Conservation (phyloP, 768 basidiomycete genomes). For the Boletellus ananas region DNA sequence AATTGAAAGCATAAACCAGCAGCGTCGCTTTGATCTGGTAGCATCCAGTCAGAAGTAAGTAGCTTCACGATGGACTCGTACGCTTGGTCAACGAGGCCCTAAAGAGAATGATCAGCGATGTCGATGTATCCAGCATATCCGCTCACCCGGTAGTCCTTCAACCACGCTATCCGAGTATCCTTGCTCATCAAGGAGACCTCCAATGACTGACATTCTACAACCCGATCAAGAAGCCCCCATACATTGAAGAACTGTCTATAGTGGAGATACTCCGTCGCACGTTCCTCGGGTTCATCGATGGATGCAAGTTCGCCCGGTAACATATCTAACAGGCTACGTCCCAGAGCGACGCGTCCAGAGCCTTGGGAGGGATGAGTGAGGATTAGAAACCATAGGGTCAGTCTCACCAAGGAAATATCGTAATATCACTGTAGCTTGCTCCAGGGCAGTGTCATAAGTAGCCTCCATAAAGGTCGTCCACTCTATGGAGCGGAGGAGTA, state of each 20-base stretch:
- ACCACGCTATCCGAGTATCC: conserved; percentile 57
- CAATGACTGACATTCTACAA: conserved; percentile 56
- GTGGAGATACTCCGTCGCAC: conserved; percentile 71
- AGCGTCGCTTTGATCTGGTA: conserved; percentile 46
- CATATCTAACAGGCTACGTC: conserved; percentile 53
- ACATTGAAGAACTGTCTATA: conserved; percentile 77
- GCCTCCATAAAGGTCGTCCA: conserved; percentile 81
- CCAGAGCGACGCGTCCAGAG: conserved; percentile 69
- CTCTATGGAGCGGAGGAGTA: conserved; percentile 84
- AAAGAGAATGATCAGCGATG: not conserved
- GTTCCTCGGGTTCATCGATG: conserved; percentile 66
- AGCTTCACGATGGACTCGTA: conserved; percentile 64
- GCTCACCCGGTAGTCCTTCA: conserved; percentile 58
- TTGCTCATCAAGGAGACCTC: conserved; percentile 55
- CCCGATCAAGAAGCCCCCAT: conserved; percentile 62
- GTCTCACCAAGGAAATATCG: conserved; percentile 84
- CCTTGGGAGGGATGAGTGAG: conserved; percentile 37
- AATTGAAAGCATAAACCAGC: conserved; percentile 27
- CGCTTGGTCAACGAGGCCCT: conserved; percentile 62
- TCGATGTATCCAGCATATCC: not conserved
- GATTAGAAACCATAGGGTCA: not conserved
- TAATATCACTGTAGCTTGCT: conserved; percentile 83
- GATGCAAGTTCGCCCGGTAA: conserved; percentile 61
- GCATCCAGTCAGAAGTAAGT: conserved; percentile 76
- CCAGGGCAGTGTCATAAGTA: conserved; percentile 75